phyloP scores from a whole-genome alignment of 345 rosid genomes.

The Moringa oleifera region DNA sequence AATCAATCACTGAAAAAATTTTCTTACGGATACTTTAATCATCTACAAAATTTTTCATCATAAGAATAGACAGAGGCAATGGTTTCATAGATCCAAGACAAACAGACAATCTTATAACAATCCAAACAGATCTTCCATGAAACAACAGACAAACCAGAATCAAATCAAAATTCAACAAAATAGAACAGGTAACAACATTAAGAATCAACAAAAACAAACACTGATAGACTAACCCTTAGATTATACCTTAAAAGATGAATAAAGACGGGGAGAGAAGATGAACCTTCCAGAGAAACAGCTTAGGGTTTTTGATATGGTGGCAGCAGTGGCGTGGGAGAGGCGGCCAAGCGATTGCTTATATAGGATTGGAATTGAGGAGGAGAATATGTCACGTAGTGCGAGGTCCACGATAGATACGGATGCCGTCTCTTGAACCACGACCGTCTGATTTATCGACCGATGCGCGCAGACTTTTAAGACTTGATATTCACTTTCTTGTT shows the following conservation, averaged over 20 bases:
- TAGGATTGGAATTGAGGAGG: not conserved
- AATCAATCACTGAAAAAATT: not conserved
- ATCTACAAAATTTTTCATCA: not conserved
- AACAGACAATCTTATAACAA: too few relatives aligned
- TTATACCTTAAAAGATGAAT: not conserved
- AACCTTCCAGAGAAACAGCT: not conserved
- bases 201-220: not conserved
- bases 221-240: not conserved
- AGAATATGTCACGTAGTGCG: not conserved
- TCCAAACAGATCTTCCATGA: too few relatives aligned
- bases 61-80: not conserved
- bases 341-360: conserved; percentile 9
- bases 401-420: not conserved
- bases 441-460: not conserved
- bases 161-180: not conserved
- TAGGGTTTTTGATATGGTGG: not conserved
- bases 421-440: not conserved
- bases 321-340: not conserved
- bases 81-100: too few relatives aligned
- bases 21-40: not conserved
- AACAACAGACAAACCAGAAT: too few relatives aligned
- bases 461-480: not conserved
- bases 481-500: not conserved
- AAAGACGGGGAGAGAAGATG: too few relatives aligned
- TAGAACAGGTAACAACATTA: not conserved